Percentiles rank a stretch among this genome's conserved stretches.
phyloP scores from a whole-genome alignment of 371 early-diverging fungal species.

The Coemansia sp. region DNA sequence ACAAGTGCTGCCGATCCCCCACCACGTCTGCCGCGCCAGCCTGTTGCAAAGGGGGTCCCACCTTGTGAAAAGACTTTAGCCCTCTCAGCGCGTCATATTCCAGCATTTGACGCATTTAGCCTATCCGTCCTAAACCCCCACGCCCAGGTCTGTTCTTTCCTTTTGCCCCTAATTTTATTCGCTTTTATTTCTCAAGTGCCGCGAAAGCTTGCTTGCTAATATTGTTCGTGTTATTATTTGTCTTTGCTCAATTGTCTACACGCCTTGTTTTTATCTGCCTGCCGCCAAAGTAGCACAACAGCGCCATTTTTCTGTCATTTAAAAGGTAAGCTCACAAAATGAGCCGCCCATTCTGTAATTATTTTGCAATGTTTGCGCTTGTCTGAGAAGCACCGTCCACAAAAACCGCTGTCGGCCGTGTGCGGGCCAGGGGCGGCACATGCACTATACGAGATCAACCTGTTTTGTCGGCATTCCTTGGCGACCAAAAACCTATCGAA shows the following conservation, averaged over 20 bases:
- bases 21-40: background rate
- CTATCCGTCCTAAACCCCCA: background rate
- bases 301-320: background rate
- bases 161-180: background rate
- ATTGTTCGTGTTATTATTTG: background rate
- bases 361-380: background rate
- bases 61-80: background rate
- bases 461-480: background rate
- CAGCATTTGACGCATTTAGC: background rate
- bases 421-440: background rate
- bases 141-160: background rate
- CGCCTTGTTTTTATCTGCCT: background rate
- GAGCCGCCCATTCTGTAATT: background rate
- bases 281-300: background rate
- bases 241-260: background rate
- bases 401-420: background rate
- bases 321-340: background rate
- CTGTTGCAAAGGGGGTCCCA: background rate
- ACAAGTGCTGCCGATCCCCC: background rate
- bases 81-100: background rate
- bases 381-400: too few relatives aligned
- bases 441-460: constrained; percentile 10
- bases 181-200: background rate
- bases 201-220: background rate
- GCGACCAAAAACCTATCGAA: background rate